These are phyloP conservation scores for Serendipita sp. DNA, from an alignment of 768 basidiomycete species.

Conservation along the genomic window DNA sequence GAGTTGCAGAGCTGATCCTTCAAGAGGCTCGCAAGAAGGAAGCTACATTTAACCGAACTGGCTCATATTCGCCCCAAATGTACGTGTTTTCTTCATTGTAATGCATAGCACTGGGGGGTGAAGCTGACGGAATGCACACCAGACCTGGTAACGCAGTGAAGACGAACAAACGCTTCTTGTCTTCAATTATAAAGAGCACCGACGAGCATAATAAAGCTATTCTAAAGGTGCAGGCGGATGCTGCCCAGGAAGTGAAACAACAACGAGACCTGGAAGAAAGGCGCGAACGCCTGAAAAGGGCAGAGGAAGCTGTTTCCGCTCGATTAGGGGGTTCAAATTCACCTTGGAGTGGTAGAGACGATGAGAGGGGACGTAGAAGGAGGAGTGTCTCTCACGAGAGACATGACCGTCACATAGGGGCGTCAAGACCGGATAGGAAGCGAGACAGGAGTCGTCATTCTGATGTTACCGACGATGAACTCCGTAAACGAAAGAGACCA, in stretches of 20 bases:
- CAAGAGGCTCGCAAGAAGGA: constrained; percentile 89
- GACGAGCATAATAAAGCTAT: constrained; percentile 91
- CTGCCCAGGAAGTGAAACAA: constrained; percentile 15
- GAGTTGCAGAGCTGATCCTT: constrained; percentile 82
- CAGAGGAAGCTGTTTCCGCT: constrained; percentile 60
- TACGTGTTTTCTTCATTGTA: neutral
- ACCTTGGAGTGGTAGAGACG: constrained; percentile 13
- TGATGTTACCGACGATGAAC: constrained; percentile 1
- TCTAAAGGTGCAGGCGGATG: constrained; percentile 20
- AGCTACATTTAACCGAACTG: constrained; percentile 28
- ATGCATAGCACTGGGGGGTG: neutral
- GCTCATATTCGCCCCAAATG: neutral
- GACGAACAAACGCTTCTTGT: constrained; percentile 35
- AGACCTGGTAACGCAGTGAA: constrained; percentile 62
- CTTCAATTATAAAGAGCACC: constrained; percentile 69
- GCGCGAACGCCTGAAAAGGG: constrained; percentile 34
- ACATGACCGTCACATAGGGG: constrained; percentile 15
- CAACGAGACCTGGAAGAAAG: constrained; percentile 13
- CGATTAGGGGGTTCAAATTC: neutral
- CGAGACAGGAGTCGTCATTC: constrained; percentile 3
- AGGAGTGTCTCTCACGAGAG: constrained; percentile 9
- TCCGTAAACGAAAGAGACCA: constrained; percentile 9
- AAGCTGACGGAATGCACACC: too few species aligned
- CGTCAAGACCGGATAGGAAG: constrained; percentile 19
- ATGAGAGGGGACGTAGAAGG: constrained; percentile 20